Evolutionary conservation across 1,284 basidiomycete species (phyloP).

Genomic region (Sutorius eximius): DNA sequence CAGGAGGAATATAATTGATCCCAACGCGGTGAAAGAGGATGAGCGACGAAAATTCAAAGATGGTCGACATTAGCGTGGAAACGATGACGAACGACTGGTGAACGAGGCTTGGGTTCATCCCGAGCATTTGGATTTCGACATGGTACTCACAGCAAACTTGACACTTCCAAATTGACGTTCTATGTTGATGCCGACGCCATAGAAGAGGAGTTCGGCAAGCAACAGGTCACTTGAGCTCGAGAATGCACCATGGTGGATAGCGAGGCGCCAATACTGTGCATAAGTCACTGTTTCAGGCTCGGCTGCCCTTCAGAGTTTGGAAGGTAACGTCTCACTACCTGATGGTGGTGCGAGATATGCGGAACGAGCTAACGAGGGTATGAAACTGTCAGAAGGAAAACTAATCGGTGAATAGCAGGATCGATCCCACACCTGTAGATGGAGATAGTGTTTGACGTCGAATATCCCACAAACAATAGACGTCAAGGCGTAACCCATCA

Average conservation of each 20-base stretch:
- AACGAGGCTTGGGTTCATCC: slow-evolving; percentile 1
- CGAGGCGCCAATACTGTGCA: slow-evolving; percentile 81
- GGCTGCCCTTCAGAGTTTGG: slow-evolving; percentile 14
- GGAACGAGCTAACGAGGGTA: slow-evolving; percentile 53
- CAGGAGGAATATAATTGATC: slow-evolving; percentile 72
- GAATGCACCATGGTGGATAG: slow-evolving; percentile 76
- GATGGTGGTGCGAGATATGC: slow-evolving; percentile 68
- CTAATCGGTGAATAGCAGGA: neutral
- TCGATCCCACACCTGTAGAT: slow-evolving; percentile 61
- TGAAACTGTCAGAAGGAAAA: slow-evolving; percentile 13
- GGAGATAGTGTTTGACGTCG: slow-evolving; percentile 85
- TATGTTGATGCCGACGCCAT: slow-evolving; percentile 68
- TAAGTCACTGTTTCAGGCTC: slow-evolving; percentile 23
- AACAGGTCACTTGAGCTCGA: slow-evolving; percentile 85
- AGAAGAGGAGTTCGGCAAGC: slow-evolving; percentile 73
- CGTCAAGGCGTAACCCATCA: slow-evolving; percentile 66
- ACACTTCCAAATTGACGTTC: slow-evolving; percentile 85
- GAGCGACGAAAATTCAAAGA: slow-evolving; percentile 64
- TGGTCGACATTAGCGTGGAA: slow-evolving; percentile 62
- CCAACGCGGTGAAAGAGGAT: slow-evolving; percentile 63
- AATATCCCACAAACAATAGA: slow-evolving; percentile 76
- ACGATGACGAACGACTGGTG: slow-evolving; percentile 73
- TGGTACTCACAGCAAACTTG: slow-evolving; percentile 79
- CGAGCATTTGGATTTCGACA: neutral
- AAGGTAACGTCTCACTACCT: slow-evolving; percentile 42